These are phyloP conservation scores for Microbotryum scabiosae DNA, from an alignment of 1,284 basidiomycete genomes.

Conservation along the genomic window DNA sequence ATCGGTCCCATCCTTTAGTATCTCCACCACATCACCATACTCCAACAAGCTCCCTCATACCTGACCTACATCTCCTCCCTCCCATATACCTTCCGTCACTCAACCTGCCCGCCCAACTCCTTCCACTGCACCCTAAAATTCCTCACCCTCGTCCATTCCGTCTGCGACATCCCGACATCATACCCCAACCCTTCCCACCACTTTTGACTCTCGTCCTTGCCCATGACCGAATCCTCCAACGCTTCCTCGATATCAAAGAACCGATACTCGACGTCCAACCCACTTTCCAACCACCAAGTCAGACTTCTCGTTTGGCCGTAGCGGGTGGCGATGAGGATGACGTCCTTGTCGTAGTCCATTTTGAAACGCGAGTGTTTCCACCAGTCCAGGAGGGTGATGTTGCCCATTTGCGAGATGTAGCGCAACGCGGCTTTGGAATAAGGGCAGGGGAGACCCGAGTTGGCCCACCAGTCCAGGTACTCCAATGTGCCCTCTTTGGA, in stretches of 20 bases:
- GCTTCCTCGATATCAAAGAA: slow-evolving; percentile 75
- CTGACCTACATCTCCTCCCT: no score
- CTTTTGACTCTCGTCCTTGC: slow-evolving; percentile 43
- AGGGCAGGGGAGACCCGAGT: slow-evolving; percentile 48
- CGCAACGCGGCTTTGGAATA: slow-evolving; percentile 65
- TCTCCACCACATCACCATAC: no score
- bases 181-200: slow-evolving; percentile 56
- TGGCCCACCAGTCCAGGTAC: slow-evolving; percentile 66
- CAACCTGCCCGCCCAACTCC: no score
- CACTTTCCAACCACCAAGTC: slow-evolving; percentile 73
- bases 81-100: no score
- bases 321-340: slow-evolving; percentile 62
- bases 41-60: no score
- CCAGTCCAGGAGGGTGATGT: slow-evolving; percentile 67
- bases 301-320: slow-evolving; percentile 69
- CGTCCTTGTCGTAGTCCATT: slow-evolving; percentile 67
- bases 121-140: slow-evolving; percentile 7
- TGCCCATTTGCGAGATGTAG: slow-evolving; percentile 66
- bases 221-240: slow-evolving; percentile 65
- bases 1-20: no score
- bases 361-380: slow-evolving; percentile 61
- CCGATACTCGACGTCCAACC: slow-evolving; percentile 64
- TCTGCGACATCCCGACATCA: slow-evolving; percentile 13
- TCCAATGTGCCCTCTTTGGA: slow-evolving; percentile 23
- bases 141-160: slow-evolving; percentile 22